Base-by-base conservation (phyloP, 2,329 filamentous ascomycete species). In the Chlorencoelia australis region DNA sequence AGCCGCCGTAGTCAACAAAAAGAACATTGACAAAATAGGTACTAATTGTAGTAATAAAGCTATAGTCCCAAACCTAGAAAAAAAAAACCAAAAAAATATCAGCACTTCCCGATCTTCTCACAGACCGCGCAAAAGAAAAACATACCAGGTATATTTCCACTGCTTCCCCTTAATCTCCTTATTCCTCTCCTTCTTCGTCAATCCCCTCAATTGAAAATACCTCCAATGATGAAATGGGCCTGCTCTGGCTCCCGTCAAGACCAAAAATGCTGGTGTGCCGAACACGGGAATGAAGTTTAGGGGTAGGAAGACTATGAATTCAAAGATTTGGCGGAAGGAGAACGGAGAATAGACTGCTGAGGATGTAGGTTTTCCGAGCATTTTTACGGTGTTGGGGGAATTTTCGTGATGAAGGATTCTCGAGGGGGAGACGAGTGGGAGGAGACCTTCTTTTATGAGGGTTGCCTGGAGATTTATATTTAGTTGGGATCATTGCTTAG, bases 141-240 rank as follows among this genome's bases (percentile, higher is more conserved):
- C 32, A 26, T 42, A 75, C 85, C 85, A 94, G 10, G 86, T 79
- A 56, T 95, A 96, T 41, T 91, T 83, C 73, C 84, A 83, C 43
- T 74, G 67, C 35, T 81, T 71, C 28, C 66, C 66, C 41, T 69
- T 69, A 18, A 89, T 73, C 50, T 82, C 85, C 18, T 65, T 65
- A 51, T 84, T 84, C 45, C 76, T 70, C 54, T 93, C 74, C 49
- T 81, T 77, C 58, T 79, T 86, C 26, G 72, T 72, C 46, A 93
- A 68, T 0, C 79, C 83, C 26, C 79, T 69, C 32, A 98, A 66
- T 51, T 87, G 75, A 56, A 88, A 95, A 68, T 91, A 95, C 40
- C 91, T 70, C 67, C 88, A 91, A 50, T 95, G 88, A 37, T 91
- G 80, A 18, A 96, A 73, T 20, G 89, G 91, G 1, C 91, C 89